Conservation (phyloP, 2,329 filamentous ascomycete genomes). For the Monosporascus sp. region DNA sequence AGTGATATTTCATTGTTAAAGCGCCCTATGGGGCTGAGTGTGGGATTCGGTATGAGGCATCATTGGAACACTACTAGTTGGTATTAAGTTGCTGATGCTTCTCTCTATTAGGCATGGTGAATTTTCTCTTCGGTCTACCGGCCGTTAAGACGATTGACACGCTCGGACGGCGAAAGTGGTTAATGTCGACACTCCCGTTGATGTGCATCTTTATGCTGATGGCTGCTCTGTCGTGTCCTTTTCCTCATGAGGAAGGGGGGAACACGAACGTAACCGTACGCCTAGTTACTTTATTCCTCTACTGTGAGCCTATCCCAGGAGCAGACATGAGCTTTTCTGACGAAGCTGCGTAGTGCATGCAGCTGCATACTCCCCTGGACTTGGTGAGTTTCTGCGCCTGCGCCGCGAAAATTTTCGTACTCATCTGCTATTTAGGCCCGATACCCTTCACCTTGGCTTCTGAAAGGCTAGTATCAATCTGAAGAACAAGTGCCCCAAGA, state of each 20-base stretch:
- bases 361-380: slow-evolving; percentile 30
- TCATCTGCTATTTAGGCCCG: slow-evolving; percentile 26
- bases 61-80: not conserved
- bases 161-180: slow-evolving; percentile 32
- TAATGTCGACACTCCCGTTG: slow-evolving; percentile 31
- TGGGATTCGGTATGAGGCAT: slow-evolving; percentile 14
- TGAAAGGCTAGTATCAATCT: slow-evolving; percentile 22
- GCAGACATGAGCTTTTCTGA: not conserved
- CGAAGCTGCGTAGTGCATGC: slow-evolving; percentile 25
- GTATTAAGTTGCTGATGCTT: not conserved
- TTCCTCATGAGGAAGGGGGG: slow-evolving; percentile 4
- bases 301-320: slow-evolving; percentile 8
- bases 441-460: slow-evolving; percentile 42
- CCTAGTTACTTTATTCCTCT: slow-evolving; percentile 28
- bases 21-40: slow-evolving; percentile 18
- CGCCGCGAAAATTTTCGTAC: not conserved
- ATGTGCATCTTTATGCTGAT: slow-evolving; percentile 34
- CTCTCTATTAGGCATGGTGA: slow-evolving; percentile 24
- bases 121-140: slow-evolving; percentile 33
- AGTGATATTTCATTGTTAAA: not conserved
- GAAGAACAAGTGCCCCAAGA: not conserved
- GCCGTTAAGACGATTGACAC: slow-evolving; percentile 28
- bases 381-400: slow-evolving; percentile 3
- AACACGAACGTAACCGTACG: slow-evolving; percentile 9
- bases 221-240: slow-evolving; percentile 24